Evolutionary conservation across 257 asterid species (phyloP), one percentile per base, ranked within the genome.

Genomic region (Nicotiana sylvestris): DNA sequence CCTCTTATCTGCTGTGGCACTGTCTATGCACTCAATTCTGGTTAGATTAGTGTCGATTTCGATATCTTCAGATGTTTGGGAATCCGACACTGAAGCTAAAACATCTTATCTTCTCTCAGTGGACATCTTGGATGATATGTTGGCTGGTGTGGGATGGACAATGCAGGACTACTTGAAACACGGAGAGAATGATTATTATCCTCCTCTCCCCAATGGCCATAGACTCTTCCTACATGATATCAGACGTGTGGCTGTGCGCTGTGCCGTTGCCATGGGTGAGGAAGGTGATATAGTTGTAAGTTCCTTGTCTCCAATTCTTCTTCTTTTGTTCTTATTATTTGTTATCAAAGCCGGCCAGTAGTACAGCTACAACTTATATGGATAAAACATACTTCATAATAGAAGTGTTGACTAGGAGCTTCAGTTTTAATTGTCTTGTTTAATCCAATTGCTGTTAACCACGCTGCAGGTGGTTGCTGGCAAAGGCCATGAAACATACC

Each of bases 261-360:
- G 97, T 88, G 99, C 96, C 61, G 97, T 96, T 69, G 99, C 99
- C 58, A 96, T 96, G 98, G 99, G 98, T 9, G 99, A 96, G 93
- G 99, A 96, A 87, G 99, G 99, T 67, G 99, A 96, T 84, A 85
- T 94, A 77, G 98, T 96, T 85, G 99, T 94, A 91, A 89, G 98
- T 93, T 67, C 83, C 43, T 83, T 65, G 39, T 10, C 62, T 30
- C 80, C 56, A n/a, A 8, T 12, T 80, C 16, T 33, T 85, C 77
- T 82, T 51, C 30, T 9, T 6, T 12, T 74, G 60, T 53, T 49
- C 16, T 12, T 62, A 3, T 51, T 76, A 27, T 49, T 74, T 29
- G 15, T 13, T 49, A 27, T 51, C 46, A 51, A 76, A 15, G 27
- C 80, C 4, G 29, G 12, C 16, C 16, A 4, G 7, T 76, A 0